These are phyloP conservation scores for Puccinia triticina DNA, from an alignment of 1,284 basidiomycete genomes.

Conservation along the genomic window DNA sequence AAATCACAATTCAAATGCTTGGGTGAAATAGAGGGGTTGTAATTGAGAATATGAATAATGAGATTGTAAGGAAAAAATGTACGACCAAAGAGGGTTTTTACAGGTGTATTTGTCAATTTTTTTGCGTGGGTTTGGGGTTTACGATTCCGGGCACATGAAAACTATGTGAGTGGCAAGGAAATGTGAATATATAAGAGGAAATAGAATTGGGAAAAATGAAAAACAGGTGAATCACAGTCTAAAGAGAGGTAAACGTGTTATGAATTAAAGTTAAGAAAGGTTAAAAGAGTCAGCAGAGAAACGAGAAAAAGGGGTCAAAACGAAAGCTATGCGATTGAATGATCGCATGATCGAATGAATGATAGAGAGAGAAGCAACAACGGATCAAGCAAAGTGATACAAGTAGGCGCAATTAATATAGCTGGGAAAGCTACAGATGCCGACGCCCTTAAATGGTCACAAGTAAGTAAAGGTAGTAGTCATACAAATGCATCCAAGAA, in stretches of 20 bases:
- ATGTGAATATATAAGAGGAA: no score
- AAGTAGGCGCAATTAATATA: background rate
- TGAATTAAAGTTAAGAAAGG: background rate
- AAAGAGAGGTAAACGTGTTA: background rate
- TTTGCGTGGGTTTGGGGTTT: background rate
- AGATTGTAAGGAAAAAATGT: background rate
- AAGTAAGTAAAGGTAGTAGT: background rate
- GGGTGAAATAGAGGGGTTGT: background rate
- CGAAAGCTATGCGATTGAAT: background rate
- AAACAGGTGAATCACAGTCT: background rate
- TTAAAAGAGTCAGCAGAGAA: background rate
- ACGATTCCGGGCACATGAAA: background rate
- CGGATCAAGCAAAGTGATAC: constrained; percentile 5
- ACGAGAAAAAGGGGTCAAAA: background rate
- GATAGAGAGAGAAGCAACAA: constrained; percentile 2
- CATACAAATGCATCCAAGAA: background rate
- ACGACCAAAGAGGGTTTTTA: background rate
- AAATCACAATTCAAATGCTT: no score
- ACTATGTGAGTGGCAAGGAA: no score
- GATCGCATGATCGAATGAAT: background rate
- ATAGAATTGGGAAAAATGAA: background rate
- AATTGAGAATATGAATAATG: background rate
- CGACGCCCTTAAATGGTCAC: background rate
- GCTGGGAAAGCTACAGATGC: background rate
- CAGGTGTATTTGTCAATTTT: no score